Evolutionary conservation across 2,329 filamentous ascomycete genomes (phyloP).

Genomic region (Periconia sp.): DNA sequence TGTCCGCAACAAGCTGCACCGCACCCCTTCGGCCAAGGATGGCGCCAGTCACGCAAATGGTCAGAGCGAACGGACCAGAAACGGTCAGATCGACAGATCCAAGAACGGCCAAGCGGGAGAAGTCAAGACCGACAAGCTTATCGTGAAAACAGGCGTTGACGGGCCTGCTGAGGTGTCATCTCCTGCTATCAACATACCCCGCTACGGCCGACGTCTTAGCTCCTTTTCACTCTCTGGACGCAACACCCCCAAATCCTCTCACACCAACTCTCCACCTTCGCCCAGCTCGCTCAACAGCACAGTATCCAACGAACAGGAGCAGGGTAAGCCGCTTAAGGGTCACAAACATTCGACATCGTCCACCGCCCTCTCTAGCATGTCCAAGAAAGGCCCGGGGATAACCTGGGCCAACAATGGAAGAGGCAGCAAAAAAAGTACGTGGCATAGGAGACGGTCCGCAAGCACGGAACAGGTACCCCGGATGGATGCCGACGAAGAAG

Average conservation of each 20-base stretch:
- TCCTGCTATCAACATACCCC: conserved; percentile 30
- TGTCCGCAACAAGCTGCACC: conserved; percentile 39
- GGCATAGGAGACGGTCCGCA: conserved; percentile 41
- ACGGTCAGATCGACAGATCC: conserved; percentile 1
- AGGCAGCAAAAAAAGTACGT: conserved; percentile 24
- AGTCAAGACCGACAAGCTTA: conserved; percentile 23
- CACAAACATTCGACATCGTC: conserved; percentile 36
- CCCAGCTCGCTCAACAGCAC: conserved; percentile 44
- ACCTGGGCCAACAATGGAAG: conserved; percentile 34
- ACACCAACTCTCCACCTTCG: conserved; percentile 45
- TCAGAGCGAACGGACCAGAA: conserved; percentile 7
- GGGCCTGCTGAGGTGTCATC: conserved; percentile 29
- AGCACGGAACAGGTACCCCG: conserved; percentile 44
- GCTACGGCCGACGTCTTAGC: conserved; percentile 36
- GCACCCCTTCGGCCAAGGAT: conserved; percentile 27
- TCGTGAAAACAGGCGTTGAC: conserved; percentile 38
- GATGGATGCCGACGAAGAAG: conserved; percentile 25
- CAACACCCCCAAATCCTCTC: conserved; percentile 45
- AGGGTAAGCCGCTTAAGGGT: conserved; percentile 18
- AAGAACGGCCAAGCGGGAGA: conserved; percentile 11
- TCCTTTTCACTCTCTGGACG: conserved; percentile 46
- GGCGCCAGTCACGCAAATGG: conserved; percentile 3
- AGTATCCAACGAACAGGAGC: conserved; percentile 23
- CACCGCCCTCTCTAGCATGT: conserved; percentile 36
- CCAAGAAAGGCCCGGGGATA: conserved; percentile 27